These are phyloP conservation scores for Verticillium isaacii DNA, from an alignment of 2,329 filamentous ascomycete species.

Conservation along the genomic window DNA sequence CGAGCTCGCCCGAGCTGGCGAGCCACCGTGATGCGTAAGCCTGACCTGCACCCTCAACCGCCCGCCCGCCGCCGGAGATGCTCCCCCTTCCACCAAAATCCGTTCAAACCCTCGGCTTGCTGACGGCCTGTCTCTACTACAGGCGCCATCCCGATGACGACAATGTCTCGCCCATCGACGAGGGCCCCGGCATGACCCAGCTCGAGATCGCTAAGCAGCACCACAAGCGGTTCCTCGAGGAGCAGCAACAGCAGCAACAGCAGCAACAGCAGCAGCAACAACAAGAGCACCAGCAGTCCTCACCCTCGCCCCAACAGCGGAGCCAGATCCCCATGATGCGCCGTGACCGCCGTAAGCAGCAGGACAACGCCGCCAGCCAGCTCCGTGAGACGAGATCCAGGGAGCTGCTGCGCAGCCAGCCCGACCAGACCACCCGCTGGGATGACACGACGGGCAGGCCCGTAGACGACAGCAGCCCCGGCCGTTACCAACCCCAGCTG, in stretches of 20 bases:
- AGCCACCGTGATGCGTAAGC: constrained; percentile 37
- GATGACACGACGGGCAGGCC: constrained; percentile 64
- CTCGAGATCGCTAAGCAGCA: constrained; percentile 7
- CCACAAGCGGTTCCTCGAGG: constrained; percentile 16
- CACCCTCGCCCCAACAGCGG: constrained; percentile 20
- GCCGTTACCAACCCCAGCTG: constrained; percentile 51
- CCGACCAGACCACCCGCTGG: constrained; percentile 46
- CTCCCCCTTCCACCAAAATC: neutral
- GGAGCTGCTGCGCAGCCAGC: constrained; percentile 14
- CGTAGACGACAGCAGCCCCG: constrained; percentile 52
- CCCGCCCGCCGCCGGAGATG: neutral
- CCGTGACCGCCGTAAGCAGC: constrained; percentile 41
- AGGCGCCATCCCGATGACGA: constrained; percentile 8
- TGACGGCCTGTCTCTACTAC: constrained; percentile 13
- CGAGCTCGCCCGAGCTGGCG: constrained; percentile 49
- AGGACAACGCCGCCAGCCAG: constrained; percentile 18
- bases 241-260: constrained; percentile 8
- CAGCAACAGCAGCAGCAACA: constrained; percentile 9
- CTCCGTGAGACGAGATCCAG: constrained; percentile 6
- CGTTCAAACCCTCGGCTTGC: neutral
- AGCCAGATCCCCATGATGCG: constrained; percentile 49
- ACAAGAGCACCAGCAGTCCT: neutral
- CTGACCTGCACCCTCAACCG: neutral
- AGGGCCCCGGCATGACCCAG: constrained; percentile 31
- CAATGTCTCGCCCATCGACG: constrained; percentile 52